Base-by-base conservation (phyloP, 768 basidiomycete genomes). In the Phaffia tasmanica region DNA sequence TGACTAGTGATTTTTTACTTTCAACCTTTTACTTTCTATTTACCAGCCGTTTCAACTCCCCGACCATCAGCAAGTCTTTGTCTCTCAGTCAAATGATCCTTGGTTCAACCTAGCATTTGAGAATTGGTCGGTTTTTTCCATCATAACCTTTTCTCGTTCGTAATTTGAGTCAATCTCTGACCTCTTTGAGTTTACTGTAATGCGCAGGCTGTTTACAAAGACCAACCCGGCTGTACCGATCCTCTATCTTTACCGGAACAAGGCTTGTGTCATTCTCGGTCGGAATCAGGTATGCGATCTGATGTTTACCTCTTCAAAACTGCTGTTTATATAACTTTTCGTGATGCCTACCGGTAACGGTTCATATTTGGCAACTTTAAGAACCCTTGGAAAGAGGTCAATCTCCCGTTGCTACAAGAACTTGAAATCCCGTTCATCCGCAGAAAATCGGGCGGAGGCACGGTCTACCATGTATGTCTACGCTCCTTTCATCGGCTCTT, bases 301-400 rank as follows among this genome's bases (percentile, higher is more conserved):
- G 15, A 25, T 60, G 5, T 32, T 60, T 64, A 4, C 59, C 66
- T 49, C 66, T 27, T n/a, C 15, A 0, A 15, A 46, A 25, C 59
- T 14, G 53, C 69, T 55, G 29, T 32, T 30, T 14, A 32, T 14
- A 19, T 16, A 1, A n/a, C 57, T 6, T 30, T 21, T 7, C 30
- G n/a, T 32, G 14, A 46, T 32, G n/a, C 21, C 53, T 5, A 9
- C 56, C 2, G 32, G 3, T 49, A 35, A 21, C 51, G 5, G n/a
- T 30, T 55, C n/a, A n/a, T 23, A n/a, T 15, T 57, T 23, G 59
- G 7, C 19, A 8, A 49, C 32, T 18, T 16, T 2, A 49, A 99
- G 79, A 97, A 95, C 71, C 94, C 93, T 19, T 98, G 94, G 94
- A 95, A 90, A 74, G 94, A 99, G 73, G 85, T 92, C 71, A 93